phyloP scores from a whole-genome alignment of 202 grass and related monocot species.

The Setaria italica region DNA sequence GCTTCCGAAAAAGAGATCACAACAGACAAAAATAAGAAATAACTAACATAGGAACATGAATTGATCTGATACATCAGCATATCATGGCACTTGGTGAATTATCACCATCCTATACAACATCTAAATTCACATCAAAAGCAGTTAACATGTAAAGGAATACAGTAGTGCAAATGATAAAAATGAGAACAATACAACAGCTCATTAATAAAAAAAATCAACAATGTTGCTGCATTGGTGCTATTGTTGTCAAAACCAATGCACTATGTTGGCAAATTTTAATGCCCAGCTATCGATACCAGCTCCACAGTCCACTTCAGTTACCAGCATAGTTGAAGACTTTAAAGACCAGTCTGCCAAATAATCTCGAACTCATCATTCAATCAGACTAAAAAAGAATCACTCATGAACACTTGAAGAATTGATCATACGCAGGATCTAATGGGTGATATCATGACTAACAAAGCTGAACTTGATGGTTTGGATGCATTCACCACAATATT shows the following conservation, averaged over 20 bases:
- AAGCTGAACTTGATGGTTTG: background rate
- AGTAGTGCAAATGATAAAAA: background rate
- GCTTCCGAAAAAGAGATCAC: background rate
- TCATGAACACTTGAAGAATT: background rate
- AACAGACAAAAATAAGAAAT: background rate
- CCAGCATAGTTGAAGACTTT: too few relatives aligned
- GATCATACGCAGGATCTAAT: constrained; percentile 7
- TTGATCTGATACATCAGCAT: background rate
- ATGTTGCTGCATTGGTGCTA: background rate
- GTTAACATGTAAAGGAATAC: background rate
- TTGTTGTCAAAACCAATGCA: background rate
- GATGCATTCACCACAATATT: background rate
- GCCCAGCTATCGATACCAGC: background rate
- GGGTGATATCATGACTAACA: background rate
- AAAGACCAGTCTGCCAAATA: constrained; percentile 1
- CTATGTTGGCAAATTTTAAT: background rate
- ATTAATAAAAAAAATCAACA: constrained; percentile 12
- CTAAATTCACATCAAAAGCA: background rate
- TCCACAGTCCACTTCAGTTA: constrained; percentile 10
- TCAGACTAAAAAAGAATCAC: background rate
- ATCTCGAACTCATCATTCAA: background rate
- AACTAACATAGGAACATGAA: constrained; percentile 6
- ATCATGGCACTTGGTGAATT: background rate
- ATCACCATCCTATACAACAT: background rate
- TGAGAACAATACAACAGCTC: background rate